phyloP scores from a whole-genome alignment of 768 basidiomycete species.

The Lactarius akahatsu region DNA sequence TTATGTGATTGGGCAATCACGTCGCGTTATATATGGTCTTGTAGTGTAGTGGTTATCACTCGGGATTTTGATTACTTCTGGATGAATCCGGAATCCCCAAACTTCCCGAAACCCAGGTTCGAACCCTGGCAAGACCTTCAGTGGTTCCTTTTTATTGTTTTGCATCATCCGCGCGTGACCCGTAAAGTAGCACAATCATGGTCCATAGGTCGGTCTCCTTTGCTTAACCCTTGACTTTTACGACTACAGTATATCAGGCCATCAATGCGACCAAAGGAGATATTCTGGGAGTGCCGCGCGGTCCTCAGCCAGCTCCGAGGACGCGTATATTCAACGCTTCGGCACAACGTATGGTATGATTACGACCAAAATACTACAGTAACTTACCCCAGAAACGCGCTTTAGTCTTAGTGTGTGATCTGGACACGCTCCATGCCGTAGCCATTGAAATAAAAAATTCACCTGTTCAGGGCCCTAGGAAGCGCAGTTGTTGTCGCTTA shows the following conservation, averaged over 20 bases:
- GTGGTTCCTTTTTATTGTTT: constrained; percentile 4
- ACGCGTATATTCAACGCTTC: not conserved
- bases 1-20: not conserved
- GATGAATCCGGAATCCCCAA: not conserved
- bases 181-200: too few species aligned
- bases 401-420: not conserved
- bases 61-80: constrained; percentile 26
- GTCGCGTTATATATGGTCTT: constrained; percentile 6
- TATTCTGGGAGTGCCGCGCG: not conserved
- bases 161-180: not conserved
- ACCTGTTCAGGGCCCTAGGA: not conserved
- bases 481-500: too few species aligned
- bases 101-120: constrained; percentile 31
- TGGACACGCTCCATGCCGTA: not conserved
- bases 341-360: not conserved
- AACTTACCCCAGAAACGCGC: too few species aligned
- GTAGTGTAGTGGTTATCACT: constrained; percentile 31
- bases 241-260: too few species aligned
- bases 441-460: not conserved
- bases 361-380: not conserved
- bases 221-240: too few species aligned
- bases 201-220: too few species aligned
- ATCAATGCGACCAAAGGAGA: not conserved
- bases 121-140: constrained; percentile 31
- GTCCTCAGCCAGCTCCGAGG: not conserved